Base-by-base conservation (phyloP, 306 rosid species). In the Purshia tridentata region DNA sequence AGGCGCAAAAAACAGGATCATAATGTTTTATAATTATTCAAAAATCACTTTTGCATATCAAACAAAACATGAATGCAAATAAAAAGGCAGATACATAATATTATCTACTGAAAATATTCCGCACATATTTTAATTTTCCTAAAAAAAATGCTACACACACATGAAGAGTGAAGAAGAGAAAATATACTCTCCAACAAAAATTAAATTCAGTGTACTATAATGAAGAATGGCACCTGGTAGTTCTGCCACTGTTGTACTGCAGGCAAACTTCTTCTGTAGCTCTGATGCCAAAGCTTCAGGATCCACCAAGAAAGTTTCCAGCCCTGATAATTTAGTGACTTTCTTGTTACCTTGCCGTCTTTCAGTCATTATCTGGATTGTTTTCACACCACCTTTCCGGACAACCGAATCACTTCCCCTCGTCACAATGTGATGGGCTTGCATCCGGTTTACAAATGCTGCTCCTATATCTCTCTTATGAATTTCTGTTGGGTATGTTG, bases 231-330 rank as follows among this genome's bases (percentile, higher is more conserved):
- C 57, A 93, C 98, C 98, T 73, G 97, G 97, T 74, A 93, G 84
- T 79, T 91, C 98, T 70, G 84, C 85, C 69, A 88, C 87, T 9
- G 97, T 53, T 47, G 98, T 93, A 77, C 98, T 93, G 84, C 97
- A 93, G 41, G 98, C 97, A 80, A 88, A 93, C 87, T 89, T 93
- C 80, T 93, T 91, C 87, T 91, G 96, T 75, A 93, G 91, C 75
- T 91, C 98, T 47, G 94, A 91, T 54, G 97, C 97, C 83, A 93
- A 81, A 69, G 92, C 84, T 67, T 89, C 97, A 73, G 94, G 88
- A 86, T 93, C 96, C 48, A 93, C 66, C 81, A 93, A 82, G 85
- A 91, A 93, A 4, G 86, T 69, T 74, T 93, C 96, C 90, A 93
- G 77, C 41, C 98, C 97, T 0, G 96, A 85, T 70, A 93, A 84